phyloP scores from a whole-genome alignment of 768 basidiomycete species.

The Dictyophora rubrovolvata region DNA sequence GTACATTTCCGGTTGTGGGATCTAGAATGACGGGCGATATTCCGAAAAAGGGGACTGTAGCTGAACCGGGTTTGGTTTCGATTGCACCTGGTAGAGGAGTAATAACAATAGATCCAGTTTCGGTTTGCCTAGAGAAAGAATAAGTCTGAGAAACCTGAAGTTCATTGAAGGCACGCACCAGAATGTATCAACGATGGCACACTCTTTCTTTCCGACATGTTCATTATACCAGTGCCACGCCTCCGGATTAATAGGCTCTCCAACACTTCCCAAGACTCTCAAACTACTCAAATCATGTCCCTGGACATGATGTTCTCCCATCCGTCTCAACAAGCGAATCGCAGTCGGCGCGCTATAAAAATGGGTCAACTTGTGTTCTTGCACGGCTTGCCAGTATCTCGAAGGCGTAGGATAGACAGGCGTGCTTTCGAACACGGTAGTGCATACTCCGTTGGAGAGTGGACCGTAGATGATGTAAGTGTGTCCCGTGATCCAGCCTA shows the following conservation, averaged over 20 bases:
- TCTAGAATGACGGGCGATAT: slow-evolving; percentile 85
- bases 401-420: slow-evolving; percentile 94
- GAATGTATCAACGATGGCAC: slow-evolving; percentile 90
- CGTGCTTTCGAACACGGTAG: slow-evolving; percentile 90
- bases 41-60: slow-evolving; percentile 97
- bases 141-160: slow-evolving; percentile 13
- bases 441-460: slow-evolving; percentile 73
- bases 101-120: slow-evolving; percentile 92
- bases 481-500: slow-evolving; percentile 99
- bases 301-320: slow-evolving; percentile 81
- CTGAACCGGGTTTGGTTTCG: slow-evolving; percentile 90
- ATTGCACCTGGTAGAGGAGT: slow-evolving; percentile 95
- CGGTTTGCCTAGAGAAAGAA: slow-evolving; percentile 66
- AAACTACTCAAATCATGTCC: slow-evolving; percentile 71
- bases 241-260: slow-evolving; percentile 98
- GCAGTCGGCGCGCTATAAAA: slow-evolving; percentile 93
- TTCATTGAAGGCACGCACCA: slow-evolving; percentile 35
- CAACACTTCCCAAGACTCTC: slow-evolving; percentile 85
- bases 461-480: slow-evolving; percentile 97
- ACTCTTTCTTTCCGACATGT: slow-evolving; percentile 77
- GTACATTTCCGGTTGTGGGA: slow-evolving; percentile 59
- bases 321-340: slow-evolving; percentile 81
- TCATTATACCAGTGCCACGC: slow-evolving; percentile 99
- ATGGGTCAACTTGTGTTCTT: slow-evolving; percentile 87
- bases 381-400: slow-evolving; percentile 94